phyloP scores from a whole-genome alignment of 768 basidiomycete genomes.

The Naganishia vaughanmartiniae region DNA sequence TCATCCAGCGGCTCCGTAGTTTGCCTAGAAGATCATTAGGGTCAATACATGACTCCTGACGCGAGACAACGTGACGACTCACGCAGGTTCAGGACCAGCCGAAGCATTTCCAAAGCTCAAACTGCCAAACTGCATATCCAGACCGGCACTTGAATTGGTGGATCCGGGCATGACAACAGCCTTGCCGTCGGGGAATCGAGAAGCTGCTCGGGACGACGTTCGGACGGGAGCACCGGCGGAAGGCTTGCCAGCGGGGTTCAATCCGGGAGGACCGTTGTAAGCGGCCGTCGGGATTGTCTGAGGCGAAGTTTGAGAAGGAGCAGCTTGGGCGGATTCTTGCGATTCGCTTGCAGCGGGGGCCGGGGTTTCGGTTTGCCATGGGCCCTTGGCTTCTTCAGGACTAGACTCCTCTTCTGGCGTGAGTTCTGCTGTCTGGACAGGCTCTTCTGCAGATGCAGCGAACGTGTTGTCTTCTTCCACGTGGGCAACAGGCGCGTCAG shows the following conservation, averaged over 20 bases:
- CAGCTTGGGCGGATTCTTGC: conserved; percentile 14
- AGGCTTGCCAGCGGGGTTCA: conserved; percentile 43
- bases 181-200: conserved; percentile 49
- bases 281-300: conserved; percentile 29
- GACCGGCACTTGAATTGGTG: conserved; percentile 35
- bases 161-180: conserved; percentile 51
- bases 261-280: conserved; percentile 52
- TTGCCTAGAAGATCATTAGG: conserved; percentile 8
- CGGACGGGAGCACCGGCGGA: conserved; percentile 39
- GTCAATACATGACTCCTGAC: conserved; percentile 33
- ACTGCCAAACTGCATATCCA: conserved; percentile 54
- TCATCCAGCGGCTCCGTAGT: conserved; percentile 26
- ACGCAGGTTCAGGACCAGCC: conserved; percentile 33
- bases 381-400: conserved; percentile 40
- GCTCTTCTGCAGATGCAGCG: conserved; percentile 34
- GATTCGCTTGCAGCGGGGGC: conserved; percentile 22
- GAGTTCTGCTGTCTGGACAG: conserved; percentile 33
- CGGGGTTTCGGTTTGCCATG: conserved; percentile 21
- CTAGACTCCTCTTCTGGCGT: conserved; percentile 32
- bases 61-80: neutral
- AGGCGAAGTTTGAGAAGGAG: conserved; percentile 4
- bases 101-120: conserved; percentile 49
- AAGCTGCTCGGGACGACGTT: conserved; percentile 45
- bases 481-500: conserved; percentile 15
- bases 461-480: neutral